A percentile compares a stretch with the other conserved stretches of the same genome.
These are phyloP conservation scores for Tricholomella constricta DNA, from an alignment of 768 basidiomycete genomes.

Conservation along the genomic window DNA sequence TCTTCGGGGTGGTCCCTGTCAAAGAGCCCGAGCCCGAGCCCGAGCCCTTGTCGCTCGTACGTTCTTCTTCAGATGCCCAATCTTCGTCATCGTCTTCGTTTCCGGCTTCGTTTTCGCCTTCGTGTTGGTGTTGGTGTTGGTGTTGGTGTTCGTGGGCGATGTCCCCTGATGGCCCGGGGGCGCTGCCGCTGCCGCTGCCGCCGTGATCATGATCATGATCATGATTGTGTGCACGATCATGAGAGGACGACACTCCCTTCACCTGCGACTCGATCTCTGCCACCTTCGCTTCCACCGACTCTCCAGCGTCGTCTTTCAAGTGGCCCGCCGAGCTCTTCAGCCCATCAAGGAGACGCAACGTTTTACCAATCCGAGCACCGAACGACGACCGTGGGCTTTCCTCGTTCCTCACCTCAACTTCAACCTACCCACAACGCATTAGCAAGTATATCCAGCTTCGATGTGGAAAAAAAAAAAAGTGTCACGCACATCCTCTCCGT, in stretches of 20 bases:
- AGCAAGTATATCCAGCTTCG: not conserved
- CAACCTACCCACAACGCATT: slow-evolving; percentile 45
- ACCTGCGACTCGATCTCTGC: slow-evolving; percentile 15
- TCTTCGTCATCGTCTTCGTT: slow-evolving; percentile 59
- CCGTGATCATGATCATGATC: no score
- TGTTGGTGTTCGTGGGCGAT: not conserved
- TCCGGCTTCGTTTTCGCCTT: no score
- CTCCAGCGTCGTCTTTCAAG: slow-evolving; percentile 9
- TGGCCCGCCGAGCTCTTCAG: slow-evolving; percentile 7
- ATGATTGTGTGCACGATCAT: no score
- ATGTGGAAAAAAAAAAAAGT: not conserved
- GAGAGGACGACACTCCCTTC: slow-evolving; percentile 10
- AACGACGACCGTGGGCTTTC: slow-evolving; percentile 14
- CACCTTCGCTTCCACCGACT: slow-evolving; percentile 5
- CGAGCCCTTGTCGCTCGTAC: slow-evolving; percentile 17
- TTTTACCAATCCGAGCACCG: slow-evolving; percentile 12
- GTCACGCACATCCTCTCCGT: slow-evolving; percentile 66
- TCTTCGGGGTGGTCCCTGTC: slow-evolving; percentile 5
- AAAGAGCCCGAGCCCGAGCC: no score
- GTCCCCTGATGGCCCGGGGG: not conserved
- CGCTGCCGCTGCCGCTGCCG: no score
- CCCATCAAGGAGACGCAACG: slow-evolving; percentile 10
- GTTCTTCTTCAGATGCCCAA: slow-evolving; percentile 69
- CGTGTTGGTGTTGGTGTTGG: slow-evolving; percentile 14
- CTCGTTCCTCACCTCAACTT: slow-evolving; percentile 62